phyloP scores from a whole-genome alignment of 2,329 filamentous ascomycete genomes.

The Neofusicoccum ribis region DNA sequence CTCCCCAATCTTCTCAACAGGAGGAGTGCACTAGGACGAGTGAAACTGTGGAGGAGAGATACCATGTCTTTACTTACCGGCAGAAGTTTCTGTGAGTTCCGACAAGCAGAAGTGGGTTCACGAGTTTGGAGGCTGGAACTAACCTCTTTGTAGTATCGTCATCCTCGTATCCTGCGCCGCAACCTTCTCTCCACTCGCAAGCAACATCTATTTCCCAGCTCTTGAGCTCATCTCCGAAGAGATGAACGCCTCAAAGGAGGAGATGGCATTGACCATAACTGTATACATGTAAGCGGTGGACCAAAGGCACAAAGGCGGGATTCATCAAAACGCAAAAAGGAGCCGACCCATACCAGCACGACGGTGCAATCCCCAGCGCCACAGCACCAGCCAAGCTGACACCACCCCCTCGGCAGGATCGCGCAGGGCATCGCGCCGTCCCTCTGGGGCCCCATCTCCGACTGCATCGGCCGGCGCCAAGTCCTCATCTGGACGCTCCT shows the following conservation, averaged over 20 bases:
- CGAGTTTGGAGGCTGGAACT: background rate
- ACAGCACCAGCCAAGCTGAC: constrained; percentile 37
- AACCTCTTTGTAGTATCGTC: background rate
- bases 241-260: background rate
- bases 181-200: constrained; percentile 1
- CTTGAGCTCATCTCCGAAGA: background rate
- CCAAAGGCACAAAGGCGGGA: background rate
- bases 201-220: constrained; percentile 6
- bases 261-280: background rate
- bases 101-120: background rate
- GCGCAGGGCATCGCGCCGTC: constrained; percentile 47
- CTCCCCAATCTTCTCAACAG: background rate
- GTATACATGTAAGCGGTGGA: background rate
- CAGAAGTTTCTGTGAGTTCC: background rate
- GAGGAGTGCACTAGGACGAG: background rate
- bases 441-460: constrained; percentile 30
- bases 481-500: background rate
- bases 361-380: no score
- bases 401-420: constrained; percentile 47
- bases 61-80: background rate
- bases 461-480: background rate
- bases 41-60: background rate
- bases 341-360: no score
- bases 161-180: constrained; percentile 4
- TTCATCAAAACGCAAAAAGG: background rate